Evolutionary conservation across 2,329 filamentous ascomycete genomes (phyloP).

Genomic region (Diaporthe amygdali): DNA sequence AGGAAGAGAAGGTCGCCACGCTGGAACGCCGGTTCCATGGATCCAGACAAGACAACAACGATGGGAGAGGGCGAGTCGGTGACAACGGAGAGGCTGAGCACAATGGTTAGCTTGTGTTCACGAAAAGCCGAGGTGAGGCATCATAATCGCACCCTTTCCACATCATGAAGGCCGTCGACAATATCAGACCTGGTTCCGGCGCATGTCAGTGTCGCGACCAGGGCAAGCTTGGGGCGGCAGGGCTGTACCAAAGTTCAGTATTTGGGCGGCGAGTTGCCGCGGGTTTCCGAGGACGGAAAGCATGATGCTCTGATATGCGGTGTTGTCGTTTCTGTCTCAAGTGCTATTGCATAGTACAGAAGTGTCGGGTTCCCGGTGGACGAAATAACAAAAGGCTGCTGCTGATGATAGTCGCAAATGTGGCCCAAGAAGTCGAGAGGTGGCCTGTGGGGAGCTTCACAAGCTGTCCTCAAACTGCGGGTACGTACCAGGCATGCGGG

Average conservation of each 20-base stretch:
- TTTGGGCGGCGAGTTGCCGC: constrained; percentile 79
- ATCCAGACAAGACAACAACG: constrained; percentile 83
- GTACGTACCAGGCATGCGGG: background rate
- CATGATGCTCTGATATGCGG: constrained; percentile 54
- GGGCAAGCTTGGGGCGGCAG: background rate
- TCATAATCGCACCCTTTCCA: constrained; percentile 29
- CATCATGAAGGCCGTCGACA: constrained; percentile 91
- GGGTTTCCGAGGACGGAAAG: constrained; percentile 74
- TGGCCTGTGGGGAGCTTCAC: constrained; percentile 14
- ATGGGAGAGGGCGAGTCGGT: constrained; percentile 79
- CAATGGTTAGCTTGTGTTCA: constrained; percentile 26
- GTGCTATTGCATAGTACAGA: constrained; percentile 9
- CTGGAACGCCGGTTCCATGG: constrained; percentile 84
- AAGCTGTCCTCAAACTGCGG: constrained; percentile 17
- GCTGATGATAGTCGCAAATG: background rate
- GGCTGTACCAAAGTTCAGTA: constrained; percentile 76
- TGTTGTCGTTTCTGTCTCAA: background rate
- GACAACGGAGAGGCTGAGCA: constrained; percentile 69
- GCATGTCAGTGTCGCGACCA: background rate
- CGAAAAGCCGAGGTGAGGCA: background rate
- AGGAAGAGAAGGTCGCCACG: constrained; percentile 77
- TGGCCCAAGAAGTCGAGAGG: background rate
- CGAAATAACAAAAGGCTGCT: background rate
- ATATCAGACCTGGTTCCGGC: constrained; percentile 63
- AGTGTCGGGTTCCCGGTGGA: background rate